Conservation (phyloP, 345 rosid species). For the Carallia pectinifolia region DNA sequence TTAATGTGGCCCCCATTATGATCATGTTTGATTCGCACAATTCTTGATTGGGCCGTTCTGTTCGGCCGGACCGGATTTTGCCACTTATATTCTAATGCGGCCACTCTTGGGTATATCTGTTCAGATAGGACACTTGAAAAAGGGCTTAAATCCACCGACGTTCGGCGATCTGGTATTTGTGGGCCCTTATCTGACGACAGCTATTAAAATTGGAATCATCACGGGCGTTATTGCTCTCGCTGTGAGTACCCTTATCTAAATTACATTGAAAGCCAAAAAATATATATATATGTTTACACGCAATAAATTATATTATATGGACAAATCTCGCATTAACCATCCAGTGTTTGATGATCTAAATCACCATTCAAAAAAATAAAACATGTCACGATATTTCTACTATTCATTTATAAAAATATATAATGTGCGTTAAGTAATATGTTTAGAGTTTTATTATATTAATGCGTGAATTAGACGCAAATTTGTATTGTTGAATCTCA, state of each 20-base stretch:
- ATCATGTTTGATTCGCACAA: neutral
- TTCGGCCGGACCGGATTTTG: too few relatives aligned
- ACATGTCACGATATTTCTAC: too few relatives aligned
- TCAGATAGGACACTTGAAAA: slow-evolving; percentile 84
- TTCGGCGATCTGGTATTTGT: slow-evolving; percentile 60
- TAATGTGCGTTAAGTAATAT: neutral
- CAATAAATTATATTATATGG: too few relatives aligned
- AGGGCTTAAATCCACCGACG: slow-evolving; percentile 81
- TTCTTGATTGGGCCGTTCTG: neutral
- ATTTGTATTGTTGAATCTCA: too few relatives aligned
- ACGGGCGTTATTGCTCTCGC: slow-evolving; percentile 93
- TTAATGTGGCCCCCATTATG: neutral
- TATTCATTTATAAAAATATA: too few relatives aligned
- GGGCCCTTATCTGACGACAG: slow-evolving; percentile 55
- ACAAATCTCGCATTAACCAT: too few relatives aligned
- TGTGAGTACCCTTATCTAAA: slow-evolving; percentile 35
- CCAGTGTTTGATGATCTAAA: too few relatives aligned
- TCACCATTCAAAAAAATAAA: too few relatives aligned
- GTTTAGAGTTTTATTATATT: neutral
- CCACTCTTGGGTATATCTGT: neutral
- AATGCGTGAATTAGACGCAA: too few relatives aligned
- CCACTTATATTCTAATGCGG: neutral
- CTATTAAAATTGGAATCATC: slow-evolving; percentile 73
- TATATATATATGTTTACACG: too few relatives aligned
- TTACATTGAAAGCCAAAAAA: too few relatives aligned